A percentile compares a stretch with the other conserved stretches of the same genome.
phyloP scores from a whole-genome alignment of 2,329 filamentous ascomycete genomes.

The Ophiocordyceps camponoti-saundersi region DNA sequence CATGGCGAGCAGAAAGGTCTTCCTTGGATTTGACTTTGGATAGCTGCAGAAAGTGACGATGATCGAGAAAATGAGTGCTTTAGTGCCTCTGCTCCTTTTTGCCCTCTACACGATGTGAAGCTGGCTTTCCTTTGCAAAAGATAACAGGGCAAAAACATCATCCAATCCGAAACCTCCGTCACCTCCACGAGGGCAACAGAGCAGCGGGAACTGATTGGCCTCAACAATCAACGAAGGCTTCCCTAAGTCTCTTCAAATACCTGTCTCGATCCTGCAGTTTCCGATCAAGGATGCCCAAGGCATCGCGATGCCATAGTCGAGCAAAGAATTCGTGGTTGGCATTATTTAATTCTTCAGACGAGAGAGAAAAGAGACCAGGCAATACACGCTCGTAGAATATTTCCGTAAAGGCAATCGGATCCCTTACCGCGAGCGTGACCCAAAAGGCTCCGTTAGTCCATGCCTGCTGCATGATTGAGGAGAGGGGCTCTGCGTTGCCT shows the following conservation, averaged over 20 bases:
- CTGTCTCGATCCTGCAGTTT: conserved; percentile 3
- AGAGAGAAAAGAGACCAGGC: conserved; percentile 1
- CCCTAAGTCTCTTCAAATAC: conserved; percentile 2
- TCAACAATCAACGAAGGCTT: conserved; percentile 1
- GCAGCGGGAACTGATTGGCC: neutral
- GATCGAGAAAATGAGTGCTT: too few relatives aligned
- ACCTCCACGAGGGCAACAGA: neutral
- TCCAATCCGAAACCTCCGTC: neutral
- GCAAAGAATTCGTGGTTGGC: conserved; percentile 4
- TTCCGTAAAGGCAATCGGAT: conserved; percentile 3
- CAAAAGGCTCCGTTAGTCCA: conserved; percentile 4
- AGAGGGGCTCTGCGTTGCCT: conserved; percentile 2
- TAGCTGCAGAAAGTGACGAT: too few relatives aligned
- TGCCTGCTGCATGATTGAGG: conserved; percentile 3
- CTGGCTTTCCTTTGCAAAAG: too few relatives aligned
- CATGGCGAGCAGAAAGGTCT: neutral
- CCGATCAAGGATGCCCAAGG: conserved; percentile 2
- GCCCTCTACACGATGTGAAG: too few relatives aligned
- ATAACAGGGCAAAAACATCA: neutral
- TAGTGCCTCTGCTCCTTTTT: too few relatives aligned
- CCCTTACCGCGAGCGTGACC: conserved; percentile 3
- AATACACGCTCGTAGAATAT: conserved; percentile 5
- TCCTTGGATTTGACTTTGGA: too few relatives aligned
- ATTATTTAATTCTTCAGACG: conserved; percentile 3
- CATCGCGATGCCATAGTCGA: conserved; percentile 2